Base-by-base conservation (phyloP, 768 basidiomycete genomes). In the Tephrocybe sp. region DNA sequence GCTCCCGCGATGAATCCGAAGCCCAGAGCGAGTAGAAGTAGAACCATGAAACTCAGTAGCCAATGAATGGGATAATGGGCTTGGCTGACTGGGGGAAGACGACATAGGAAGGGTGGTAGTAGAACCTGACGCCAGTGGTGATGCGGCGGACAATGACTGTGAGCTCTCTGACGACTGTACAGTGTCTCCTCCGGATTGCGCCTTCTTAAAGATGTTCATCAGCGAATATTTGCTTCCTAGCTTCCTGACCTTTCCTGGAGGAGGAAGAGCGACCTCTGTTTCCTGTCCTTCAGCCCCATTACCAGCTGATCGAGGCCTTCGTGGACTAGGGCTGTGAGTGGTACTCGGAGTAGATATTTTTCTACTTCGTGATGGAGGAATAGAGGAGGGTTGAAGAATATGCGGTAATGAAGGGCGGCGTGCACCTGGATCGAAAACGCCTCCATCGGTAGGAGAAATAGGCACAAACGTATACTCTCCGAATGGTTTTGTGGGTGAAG, bases 321-420 rank as follows among this genome's bases (percentile, higher is more conserved):
- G 76, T 32, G 74, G 72, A 35, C 64, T 65, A 21, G 59, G 55
- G 49, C 27, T 60, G 37, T 53, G 47, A 42, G 62, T 63, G 41
- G 63, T 52, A 59, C 52, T 63, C 27, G 71, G 58, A 15, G 71
- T 62, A 48, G 65, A 69, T 19, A 62, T 53, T 54, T 75, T 75
- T 12, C 68, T 67, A 19, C 68, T 64, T 43, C 69, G 65, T 13
- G 63, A 44, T 13, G 64, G 44, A 16, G 55, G 57, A n/a, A 54
- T 48, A 16, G 70, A 54, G 15, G 64, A 56, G 5, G 69, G 63
- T 42, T 70, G 71, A 15, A 70, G 57, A 47, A 83, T 72, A 21
- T 84, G 79, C 4, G 86, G 86, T 13, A 89, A 70, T 21, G 86
- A 89, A n/a, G 88, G 87, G 25, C 84, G 78, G 25, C 85, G 80